Evolutionary conservation across 345 rosid genomes (phyloP).

Genomic region (Aquilaria yunnanensis): DNA sequence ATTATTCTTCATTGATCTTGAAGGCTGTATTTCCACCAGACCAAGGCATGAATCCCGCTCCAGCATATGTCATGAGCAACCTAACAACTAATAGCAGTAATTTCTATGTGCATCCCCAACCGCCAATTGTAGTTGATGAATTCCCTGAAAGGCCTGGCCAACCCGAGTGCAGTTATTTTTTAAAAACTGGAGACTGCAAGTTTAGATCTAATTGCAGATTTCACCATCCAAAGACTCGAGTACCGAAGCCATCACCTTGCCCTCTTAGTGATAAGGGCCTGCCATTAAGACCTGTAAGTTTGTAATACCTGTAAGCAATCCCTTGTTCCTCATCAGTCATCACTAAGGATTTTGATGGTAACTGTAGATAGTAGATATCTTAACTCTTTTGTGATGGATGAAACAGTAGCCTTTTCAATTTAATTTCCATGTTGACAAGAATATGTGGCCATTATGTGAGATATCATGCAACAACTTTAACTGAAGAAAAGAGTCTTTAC

Average conservation of each 20-base stretch:
- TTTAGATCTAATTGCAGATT: constrained; percentile 78
- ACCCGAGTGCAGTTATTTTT: constrained; percentile 74
- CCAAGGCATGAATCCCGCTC: constrained; percentile 40
- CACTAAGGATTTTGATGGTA: no score
- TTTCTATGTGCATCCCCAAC: constrained; percentile 40
- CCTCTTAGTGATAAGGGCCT: constrained; percentile 81
- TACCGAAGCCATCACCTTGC: constrained; percentile 39
- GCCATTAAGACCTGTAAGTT: constrained; percentile 94
- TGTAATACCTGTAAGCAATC: background rate
- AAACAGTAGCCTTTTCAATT: no score
- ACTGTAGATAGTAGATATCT: background rate
- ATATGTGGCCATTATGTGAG: no score
- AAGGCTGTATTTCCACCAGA: constrained; percentile 27
- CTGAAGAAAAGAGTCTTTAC: no score
- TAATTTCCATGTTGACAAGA: no score
- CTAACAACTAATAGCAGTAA: constrained; percentile 29
- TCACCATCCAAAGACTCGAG: constrained; percentile 74
- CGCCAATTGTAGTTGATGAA: constrained; percentile 50
- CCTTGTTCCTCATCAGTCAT: no score
- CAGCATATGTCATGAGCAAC: constrained; percentile 36
- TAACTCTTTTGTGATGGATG: background rate
- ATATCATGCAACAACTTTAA: no score
- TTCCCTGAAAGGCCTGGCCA: constrained; percentile 92
- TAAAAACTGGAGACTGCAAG: constrained; percentile 91
- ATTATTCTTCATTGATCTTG: no score